These are phyloP conservation scores for Iris macrosiphon DNA, from an alignment of 106 monocot genomes.

Conservation along the genomic window DNA sequence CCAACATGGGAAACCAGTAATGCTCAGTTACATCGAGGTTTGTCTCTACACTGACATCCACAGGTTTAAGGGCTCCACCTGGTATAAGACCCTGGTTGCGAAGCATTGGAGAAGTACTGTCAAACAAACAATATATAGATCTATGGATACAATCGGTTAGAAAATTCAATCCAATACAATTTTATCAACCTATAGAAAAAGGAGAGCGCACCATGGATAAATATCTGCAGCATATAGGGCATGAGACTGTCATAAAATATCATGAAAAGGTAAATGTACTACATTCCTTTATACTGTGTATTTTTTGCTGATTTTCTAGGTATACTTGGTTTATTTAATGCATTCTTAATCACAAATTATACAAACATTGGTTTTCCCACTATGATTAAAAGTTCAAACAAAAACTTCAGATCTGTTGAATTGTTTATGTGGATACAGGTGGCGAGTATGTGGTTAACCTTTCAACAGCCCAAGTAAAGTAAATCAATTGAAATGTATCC, in stretches of 20 bases:
- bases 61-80: constrained; percentile 79
- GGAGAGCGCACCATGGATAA: not conserved
- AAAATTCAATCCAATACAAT: not conserved
- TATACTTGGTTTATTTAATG: too few relatives aligned
- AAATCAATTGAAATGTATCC: not conserved
- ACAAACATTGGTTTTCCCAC: too few relatives aligned
- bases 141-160: not conserved
- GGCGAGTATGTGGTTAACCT: too few relatives aligned
- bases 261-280: too few relatives aligned
- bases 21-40: constrained; percentile 85
- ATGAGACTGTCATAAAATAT: not conserved
- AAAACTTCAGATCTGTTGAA: too few relatives aligned
- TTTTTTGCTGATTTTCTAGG: too few relatives aligned
- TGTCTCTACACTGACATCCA: constrained; percentile 40
- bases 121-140: constrained; percentile 1
- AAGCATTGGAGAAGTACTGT: constrained; percentile 1
- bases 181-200: not conserved
- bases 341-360: too few relatives aligned
- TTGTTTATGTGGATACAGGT: too few relatives aligned
- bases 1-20: constrained; percentile 98
- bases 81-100: constrained; percentile 75
- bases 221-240: not conserved
- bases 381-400: too few relatives aligned
- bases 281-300: too few relatives aligned
- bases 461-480: not conserved